Conservation (phyloP, 2,329 filamentous ascomycete species). For the Calonectria pseudoturangicola region DNA sequence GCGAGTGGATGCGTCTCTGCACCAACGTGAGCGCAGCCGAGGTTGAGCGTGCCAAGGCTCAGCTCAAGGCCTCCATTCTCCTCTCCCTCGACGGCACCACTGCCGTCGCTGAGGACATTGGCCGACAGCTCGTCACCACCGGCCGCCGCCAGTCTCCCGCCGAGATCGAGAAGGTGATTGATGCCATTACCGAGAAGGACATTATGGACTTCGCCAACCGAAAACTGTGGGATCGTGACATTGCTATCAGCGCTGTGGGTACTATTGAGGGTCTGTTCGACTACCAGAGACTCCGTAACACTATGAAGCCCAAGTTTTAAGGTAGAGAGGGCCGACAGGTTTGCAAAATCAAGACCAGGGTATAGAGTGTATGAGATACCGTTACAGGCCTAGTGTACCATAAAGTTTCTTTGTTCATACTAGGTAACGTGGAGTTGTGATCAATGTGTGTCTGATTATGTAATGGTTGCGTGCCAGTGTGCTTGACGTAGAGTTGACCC, state of each 20-base stretch:
- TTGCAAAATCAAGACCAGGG: slow-evolving; percentile 63
- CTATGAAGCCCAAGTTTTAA: slow-evolving; percentile 89
- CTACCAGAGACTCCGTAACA: slow-evolving; percentile 86
- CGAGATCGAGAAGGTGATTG: slow-evolving; percentile 95
- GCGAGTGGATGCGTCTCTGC: slow-evolving; percentile 97
- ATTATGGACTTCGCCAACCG: slow-evolving; percentile 97
- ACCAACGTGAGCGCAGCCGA: slow-evolving; percentile 91
- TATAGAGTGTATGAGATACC: slow-evolving; percentile 76
- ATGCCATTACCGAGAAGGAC: slow-evolving; percentile 93
- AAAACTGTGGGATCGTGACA: slow-evolving; percentile 98
- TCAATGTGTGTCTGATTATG: slow-evolving; percentile 48
- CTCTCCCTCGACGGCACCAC: slow-evolving; percentile 98
- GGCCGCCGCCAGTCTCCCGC: slow-evolving; percentile 92
- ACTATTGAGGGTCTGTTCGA: slow-evolving; percentile 90
- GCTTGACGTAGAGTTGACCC: neutral
- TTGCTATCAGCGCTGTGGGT: slow-evolving; percentile 94
- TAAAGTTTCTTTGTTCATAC: slow-evolving; percentile 67
- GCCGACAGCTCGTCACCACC: slow-evolving; percentile 98
- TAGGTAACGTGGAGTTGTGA: slow-evolving; percentile 58
- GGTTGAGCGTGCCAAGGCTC: slow-evolving; percentile 98
- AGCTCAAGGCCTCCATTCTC: slow-evolving; percentile 98
- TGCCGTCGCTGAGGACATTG: slow-evolving; percentile 97
- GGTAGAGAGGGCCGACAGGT: slow-evolving; percentile 54
- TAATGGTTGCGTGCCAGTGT: slow-evolving; percentile 14
- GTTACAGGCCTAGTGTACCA: slow-evolving; percentile 73